Evolutionary conservation across 148 eudicot genomes (phyloP), one percentile per base, ranked within the genome.

Genomic region (Talinum fruticosum): DNA sequence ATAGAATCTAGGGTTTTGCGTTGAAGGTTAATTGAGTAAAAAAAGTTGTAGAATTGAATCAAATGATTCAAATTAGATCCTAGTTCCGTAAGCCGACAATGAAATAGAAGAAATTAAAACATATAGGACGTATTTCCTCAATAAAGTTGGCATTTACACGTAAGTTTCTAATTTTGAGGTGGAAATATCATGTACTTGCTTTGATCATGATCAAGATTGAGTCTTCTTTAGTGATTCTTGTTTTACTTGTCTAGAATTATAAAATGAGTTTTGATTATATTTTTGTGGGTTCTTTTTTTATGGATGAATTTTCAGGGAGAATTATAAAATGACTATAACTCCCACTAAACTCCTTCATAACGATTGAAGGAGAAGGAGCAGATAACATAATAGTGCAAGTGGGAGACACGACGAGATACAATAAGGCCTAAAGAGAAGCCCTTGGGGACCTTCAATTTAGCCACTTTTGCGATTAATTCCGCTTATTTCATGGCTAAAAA

Each of bases 331-430:
- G 45, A 79, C 76, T 57, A 93, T 96, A n/a, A 85, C 92, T 97
- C 38, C 79, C 81, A 80, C 45, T 86, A 47, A 96, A 96, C 78
- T 80, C 97, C 65, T 96, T 86, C 80, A 82, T 96, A 82, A 91
- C 88, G 28, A 89, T 96, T 82, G 83, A 90, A 91, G 99, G 99
- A 69, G 99, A 90, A 83, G 99, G 97, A 59, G 97, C 97, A 72
- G 97, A 91, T 10, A 90, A 88, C 47, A 96, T 97, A 44, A 83
- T 89, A 37, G 89, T 96, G 1, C 79, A 93, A 81, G 93, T 97
- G 97, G 97, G 99, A 41, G 99, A 96, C 80, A 93, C 97, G 61
- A 97, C 99, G n/a, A n/a, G 79, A 88, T 23, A 91, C 99, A 65
- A 76, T 69, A 21, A 97, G 95, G 29, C 83, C 92, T 8, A 89